phyloP scores from a whole-genome alignment of 75 land plant species.

The Cunninghamia lanceolata region DNA sequence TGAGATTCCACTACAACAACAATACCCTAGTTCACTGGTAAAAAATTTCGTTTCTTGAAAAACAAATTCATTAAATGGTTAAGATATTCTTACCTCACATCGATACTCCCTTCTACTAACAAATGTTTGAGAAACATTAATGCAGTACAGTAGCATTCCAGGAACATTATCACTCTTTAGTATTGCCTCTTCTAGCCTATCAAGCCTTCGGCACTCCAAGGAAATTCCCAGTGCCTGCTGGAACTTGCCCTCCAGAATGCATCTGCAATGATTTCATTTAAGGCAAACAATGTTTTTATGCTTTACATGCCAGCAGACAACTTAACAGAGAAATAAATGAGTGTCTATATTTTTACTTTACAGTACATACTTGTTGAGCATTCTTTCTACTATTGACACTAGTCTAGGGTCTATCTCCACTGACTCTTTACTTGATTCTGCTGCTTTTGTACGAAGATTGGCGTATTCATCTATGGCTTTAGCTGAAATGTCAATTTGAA shows the following conservation, averaged over 20 bases:
- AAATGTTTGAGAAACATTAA: constrained; percentile 41
- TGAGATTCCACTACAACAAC: background rate
- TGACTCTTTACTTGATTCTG: constrained; percentile 24
- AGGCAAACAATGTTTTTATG: background rate
- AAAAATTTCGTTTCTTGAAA: background rate
- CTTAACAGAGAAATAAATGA: background rate
- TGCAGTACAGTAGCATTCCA: constrained; percentile 44
- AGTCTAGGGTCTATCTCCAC: constrained; percentile 35
- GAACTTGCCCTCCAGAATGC: constrained; percentile 49
- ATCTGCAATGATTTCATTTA: constrained; percentile 15
- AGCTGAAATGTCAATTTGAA: constrained; percentile 13
- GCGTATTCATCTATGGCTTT: constrained; percentile 56
- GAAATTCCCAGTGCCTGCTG: constrained; percentile 55
- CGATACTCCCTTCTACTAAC: constrained; percentile 47
- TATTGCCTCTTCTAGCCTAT: constrained; percentile 48
- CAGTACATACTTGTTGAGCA: constrained; percentile 44
- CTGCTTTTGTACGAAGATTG: constrained; percentile 25
- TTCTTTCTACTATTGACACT: constrained; percentile 49
- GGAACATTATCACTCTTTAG: constrained; percentile 38
- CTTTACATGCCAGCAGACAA: background rate
- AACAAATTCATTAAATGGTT: background rate
- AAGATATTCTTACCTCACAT: constrained; percentile 22
- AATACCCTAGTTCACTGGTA: background rate
- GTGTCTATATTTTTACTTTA: background rate
- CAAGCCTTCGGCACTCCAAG: constrained; percentile 45